Evolutionary conservation across 2,329 filamentous ascomycete genomes (phyloP), one percentile per base, ranked within the genome.

Genomic region (Ascochyta clinopodiicola): DNA sequence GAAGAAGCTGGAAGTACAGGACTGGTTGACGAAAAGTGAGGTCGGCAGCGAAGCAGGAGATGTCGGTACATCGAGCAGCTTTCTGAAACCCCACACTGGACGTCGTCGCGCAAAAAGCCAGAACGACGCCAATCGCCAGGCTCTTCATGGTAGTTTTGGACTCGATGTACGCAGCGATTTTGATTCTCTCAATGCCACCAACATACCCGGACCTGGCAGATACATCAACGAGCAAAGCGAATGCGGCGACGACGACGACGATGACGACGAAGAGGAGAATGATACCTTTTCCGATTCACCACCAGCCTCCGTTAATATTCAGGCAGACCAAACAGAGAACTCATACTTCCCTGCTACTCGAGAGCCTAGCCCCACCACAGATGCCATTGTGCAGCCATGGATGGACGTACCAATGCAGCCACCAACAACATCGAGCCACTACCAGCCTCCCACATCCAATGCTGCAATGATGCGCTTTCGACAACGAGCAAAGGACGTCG

Each of bases 391-490:
- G 12, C 76, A 75, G 34, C 80, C 81, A 6, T 85, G 83, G 83
- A 75, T 79, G 39, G 83, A 85, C 63, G 66, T 68, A 15, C 76
- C 74, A 57, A 64, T 67, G 22, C 68, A 68, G 37, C 67, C 71
- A 57, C 68, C 59, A 58, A 70, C 61, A 64, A 70, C 61, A 61
- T 61, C 66, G 12, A 66, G 64, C 42, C 68, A 65, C 27, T 78
- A 76, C 56, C 83, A 85, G 57, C 82, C 82, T n/a, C 68, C 71
- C 36, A 84, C 77, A 8, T 83, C 84, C 0, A 82, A 79, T 61
- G 80, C 79, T 36, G 84, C 84, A n/a, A 85, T 85, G 67, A 76
- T 79, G 70, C 77, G 79, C 36, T 86, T 80, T 61, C 69, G 77
- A 29, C 73, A 77, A 60, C 77, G 79, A 44, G 80, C 80, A 4